A percentile compares a stretch with the other conserved stretches of the same genome.
Conservation (phyloP, 495 filamentous ascomycete genomes). For the Daldinia caldariorum region DNA sequence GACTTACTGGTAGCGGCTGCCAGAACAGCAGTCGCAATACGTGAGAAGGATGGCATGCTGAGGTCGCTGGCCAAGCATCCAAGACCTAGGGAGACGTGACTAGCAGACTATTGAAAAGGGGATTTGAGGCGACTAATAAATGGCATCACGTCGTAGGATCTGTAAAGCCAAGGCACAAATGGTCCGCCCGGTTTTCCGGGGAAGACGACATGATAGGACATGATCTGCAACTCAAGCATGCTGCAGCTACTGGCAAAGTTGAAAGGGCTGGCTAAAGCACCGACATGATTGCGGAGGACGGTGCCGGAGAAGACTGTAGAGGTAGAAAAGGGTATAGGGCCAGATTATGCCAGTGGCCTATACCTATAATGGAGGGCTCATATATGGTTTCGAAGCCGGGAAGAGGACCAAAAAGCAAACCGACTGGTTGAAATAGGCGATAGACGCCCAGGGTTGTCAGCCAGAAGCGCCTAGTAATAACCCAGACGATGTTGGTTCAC, state of each 20-base stretch:
- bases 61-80: conserved; percentile 44
- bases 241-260: conserved; percentile 22
- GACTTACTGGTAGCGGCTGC: conserved; percentile 46
- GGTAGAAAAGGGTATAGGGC: conserved; percentile 42
- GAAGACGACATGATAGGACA: conserved; percentile 39
- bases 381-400: conserved; percentile 40
- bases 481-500: conserved; percentile 27
- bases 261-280: conserved; percentile 39
- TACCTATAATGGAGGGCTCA: conserved; percentile 40
- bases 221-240: conserved; percentile 37
- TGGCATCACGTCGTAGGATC: conserved; percentile 33
- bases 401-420: conserved; percentile 35
- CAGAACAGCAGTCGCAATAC: conserved; percentile 47
- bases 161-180: conserved; percentile 30
- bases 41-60: conserved; percentile 46
- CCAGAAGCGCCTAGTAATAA: conserved; percentile 35
- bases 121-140: conserved; percentile 43
- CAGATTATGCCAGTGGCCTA: conserved; percentile 37
- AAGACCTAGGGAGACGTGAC: conserved; percentile 40
- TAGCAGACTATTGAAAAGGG: conserved; percentile 19
- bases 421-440: conserved; percentile 47
- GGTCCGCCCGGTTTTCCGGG: conserved; percentile 44
- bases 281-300: conserved; percentile 44
- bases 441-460: conserved; percentile 43
- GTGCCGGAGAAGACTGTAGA: conserved; percentile 39